Conservation (phyloP, 1,284 basidiomycete species). For the Mrakiaceae sp. region DNA sequence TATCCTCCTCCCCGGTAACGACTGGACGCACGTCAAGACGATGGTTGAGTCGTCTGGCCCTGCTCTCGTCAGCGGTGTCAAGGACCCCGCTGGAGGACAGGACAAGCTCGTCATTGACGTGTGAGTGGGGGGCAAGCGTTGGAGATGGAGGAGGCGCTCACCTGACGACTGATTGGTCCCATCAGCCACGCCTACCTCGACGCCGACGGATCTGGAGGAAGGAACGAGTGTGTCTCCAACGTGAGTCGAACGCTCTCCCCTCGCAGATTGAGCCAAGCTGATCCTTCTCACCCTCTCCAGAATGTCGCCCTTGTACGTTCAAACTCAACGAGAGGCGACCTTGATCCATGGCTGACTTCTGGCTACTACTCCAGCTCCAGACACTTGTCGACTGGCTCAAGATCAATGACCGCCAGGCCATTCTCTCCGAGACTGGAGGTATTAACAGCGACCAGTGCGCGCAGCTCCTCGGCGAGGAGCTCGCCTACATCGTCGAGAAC, state of each 20-base stretch:
- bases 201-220: constrained; percentile 43
- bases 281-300: too few species aligned
- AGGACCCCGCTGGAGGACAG: constrained; percentile 44
- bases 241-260: too few species aligned
- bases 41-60: constrained; percentile 8
- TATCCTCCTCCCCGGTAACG: constrained; percentile 30
- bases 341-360: too few species aligned
- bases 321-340: too few species aligned
- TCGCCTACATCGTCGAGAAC: constrained; percentile 40
- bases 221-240: too few species aligned
- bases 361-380: constrained; percentile 29
- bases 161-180: constrained; percentile 18
- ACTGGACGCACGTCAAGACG: constrained; percentile 25
- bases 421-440: constrained; percentile 49
- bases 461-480: constrained; percentile 33
- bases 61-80: constrained; percentile 38
- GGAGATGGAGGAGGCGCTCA: neutral
- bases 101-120: constrained; percentile 50
- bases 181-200: constrained; percentile 46
- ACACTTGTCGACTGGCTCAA: constrained; percentile 42
- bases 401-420: constrained; percentile 44
- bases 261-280: too few species aligned
- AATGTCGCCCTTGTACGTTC: too few species aligned
- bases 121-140: too few species aligned
- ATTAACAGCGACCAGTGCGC: constrained; percentile 34